Base-by-base conservation (phyloP, 176 grass and related monocot genomes). In the Puya raimondii region DNA sequence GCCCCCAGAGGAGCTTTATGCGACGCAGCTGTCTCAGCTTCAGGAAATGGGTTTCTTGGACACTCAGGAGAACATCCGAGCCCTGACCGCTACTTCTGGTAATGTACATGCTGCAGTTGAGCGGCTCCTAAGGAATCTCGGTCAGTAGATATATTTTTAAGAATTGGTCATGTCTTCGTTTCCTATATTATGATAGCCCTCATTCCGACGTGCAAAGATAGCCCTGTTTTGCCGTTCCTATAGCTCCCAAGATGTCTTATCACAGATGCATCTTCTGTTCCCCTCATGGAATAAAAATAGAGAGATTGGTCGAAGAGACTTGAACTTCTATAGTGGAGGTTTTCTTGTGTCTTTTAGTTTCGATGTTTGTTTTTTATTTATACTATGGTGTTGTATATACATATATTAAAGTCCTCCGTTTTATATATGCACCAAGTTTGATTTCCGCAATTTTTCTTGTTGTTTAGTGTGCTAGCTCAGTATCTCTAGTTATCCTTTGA, bases 1-100 rank as follows among this genome's bases (percentile, higher is more conserved):
- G 73, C 89, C 89, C 53, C 86, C 89, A 7, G 93, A 96, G 74
- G 93, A 96, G 58, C 81, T 76, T 71, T 96, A 92, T 52, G 89
- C 93, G 71, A 81, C 89, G 65, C 93, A 96, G 12, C 89, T 96
- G 3, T 79, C 89, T 53, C 93, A 96, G 84, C 86, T 96, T 53
- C 93, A 61, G 65, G 93, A 96, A 85, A 96, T 96, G 93, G 93
- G 93, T 63, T 96, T 96, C 79, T 78, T 92, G 11, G 93, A 96
- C 69, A 87, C 81, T 0, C 86, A 86, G 0, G 93, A 96, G 74
- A 96, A 96, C 61, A 96, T 92, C 64, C 84, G 72, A 74, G 93
- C 93, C 1, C 70, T 96, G 49, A 81, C 83, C 10, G 93, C 93
- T 33, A 92, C 93, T 50, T 71, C 89, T 50, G 93, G 93, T 64